A percentile compares a stretch with the other conserved stretches of the same genome.
Evolutionary conservation across 1,284 basidiomycete genomes (phyloP).

Genomic region (Gymnopus androsaceus): DNA sequence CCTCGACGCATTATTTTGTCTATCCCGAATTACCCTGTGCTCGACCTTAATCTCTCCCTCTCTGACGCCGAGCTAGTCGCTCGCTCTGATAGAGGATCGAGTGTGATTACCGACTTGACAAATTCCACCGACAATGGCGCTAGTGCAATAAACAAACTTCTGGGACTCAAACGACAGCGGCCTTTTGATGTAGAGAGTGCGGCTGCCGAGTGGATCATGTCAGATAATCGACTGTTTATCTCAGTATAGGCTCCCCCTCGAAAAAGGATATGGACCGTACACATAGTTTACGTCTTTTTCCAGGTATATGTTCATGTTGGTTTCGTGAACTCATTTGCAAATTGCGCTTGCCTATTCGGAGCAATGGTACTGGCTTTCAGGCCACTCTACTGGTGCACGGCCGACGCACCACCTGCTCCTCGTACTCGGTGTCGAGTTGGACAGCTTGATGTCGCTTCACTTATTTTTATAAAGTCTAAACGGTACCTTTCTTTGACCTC

Average conservation of each 20-base stretch:
- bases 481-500: too few species aligned
- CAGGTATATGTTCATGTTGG: too few species aligned
- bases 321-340: too few species aligned
- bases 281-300: not conserved
- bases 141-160: conserved; percentile 14
- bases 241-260: not conserved
- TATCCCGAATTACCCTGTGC: conserved; percentile 45
- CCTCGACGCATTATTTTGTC: conserved; percentile 53
- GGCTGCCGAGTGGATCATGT: conserved; percentile 64
- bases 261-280: not conserved
- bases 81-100: conserved; percentile 21
- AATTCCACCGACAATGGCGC: conserved; percentile 19
- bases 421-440: not conserved
- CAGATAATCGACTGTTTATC: conserved; percentile 44
- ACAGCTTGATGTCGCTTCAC: too few species aligned
- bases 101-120: not conserved
- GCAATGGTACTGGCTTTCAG: too few species aligned
- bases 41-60: conserved; percentile 57
- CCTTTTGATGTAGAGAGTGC: conserved; percentile 62
- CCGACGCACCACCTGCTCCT: not conserved
- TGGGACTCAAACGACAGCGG: conserved; percentile 56
- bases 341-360: too few species aligned
- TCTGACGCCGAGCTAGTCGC: conserved; percentile 51
- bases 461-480: too few species aligned
- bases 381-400: too few species aligned